These are phyloP conservation scores for Cupressus sempervirens DNA, from an alignment of 75 land plant species.

Conservation along the genomic window DNA sequence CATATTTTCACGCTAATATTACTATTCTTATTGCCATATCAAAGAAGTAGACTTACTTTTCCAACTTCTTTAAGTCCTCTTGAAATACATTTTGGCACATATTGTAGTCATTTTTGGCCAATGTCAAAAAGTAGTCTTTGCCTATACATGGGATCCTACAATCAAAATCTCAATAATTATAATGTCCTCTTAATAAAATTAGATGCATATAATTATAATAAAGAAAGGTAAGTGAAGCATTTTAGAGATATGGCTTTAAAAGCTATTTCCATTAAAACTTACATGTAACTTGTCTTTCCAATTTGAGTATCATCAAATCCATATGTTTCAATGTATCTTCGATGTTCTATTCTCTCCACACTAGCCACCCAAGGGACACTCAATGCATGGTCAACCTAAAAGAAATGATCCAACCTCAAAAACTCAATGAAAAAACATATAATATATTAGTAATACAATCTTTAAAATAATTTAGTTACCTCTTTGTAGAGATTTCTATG, in stretches of 20 bases:
- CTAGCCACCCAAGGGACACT: conserved; percentile 37
- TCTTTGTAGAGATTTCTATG: not conserved
- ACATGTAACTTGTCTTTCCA: conserved; percentile 17
- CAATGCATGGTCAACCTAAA: conserved; percentile 57
- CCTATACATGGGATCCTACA: conserved; percentile 44
- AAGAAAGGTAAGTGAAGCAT: not conserved
- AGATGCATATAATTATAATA: not conserved
- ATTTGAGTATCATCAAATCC: conserved; percentile 27
- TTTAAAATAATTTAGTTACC: conserved; percentile 14
- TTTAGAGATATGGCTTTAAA: not conserved
- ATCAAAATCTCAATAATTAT: not conserved
- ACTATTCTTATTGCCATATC: not conserved
- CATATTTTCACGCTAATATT: too few relatives aligned
- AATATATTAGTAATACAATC: not conserved
- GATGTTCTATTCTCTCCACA: conserved; percentile 46
- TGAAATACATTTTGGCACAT: conserved; percentile 50
- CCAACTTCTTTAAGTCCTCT: conserved; percentile 56
- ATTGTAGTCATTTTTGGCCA: conserved; percentile 81
- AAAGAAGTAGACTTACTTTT: conserved; percentile 29
- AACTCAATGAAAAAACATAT: not conserved
- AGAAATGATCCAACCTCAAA: not conserved
- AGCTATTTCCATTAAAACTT: not conserved
- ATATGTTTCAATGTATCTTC: conserved; percentile 45
- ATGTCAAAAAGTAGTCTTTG: conserved; percentile 36
- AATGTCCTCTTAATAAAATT: not conserved